phyloP scores from a whole-genome alignment of 2,329 filamentous ascomycete species.

The Diaporthe batatas region DNA sequence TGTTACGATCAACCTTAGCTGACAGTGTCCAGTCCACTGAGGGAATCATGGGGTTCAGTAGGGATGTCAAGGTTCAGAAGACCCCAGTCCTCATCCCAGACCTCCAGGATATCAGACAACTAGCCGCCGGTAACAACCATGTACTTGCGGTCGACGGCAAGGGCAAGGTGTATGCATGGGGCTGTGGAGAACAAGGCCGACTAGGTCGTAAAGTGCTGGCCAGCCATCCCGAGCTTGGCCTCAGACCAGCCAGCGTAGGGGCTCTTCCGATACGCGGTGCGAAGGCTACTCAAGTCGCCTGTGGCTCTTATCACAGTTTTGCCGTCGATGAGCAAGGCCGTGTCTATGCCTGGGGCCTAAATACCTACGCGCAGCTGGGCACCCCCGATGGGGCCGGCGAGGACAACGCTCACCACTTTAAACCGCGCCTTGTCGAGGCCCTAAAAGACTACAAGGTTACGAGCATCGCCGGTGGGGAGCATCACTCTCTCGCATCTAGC shows the following conservation, averaged over 20 bases:
- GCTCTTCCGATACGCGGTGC: neutral
- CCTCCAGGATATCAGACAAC: constrained; percentile 74
- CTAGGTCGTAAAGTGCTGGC: constrained; percentile 71
- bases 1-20: neutral
- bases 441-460: constrained; percentile 74
- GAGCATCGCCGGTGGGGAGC: constrained; percentile 75
- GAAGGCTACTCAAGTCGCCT: constrained; percentile 70
- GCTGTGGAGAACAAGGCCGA: constrained; percentile 76
- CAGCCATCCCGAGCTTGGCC: constrained; percentile 57
- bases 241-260: constrained; percentile 50
- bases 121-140: constrained; percentile 80
- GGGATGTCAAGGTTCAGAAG: constrained; percentile 54
- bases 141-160: constrained; percentile 75
- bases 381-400: constrained; percentile 71
- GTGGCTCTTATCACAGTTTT: constrained; percentile 85
- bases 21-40: constrained; percentile 55
- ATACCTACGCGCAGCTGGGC: constrained; percentile 88
- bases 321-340: constrained; percentile 79
- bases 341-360: constrained; percentile 87
- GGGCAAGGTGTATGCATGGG: constrained; percentile 78
- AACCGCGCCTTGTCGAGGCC: constrained; percentile 75
- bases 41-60: constrained; percentile 59
- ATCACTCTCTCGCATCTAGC: constrained; percentile 79
- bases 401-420: constrained; percentile 78
- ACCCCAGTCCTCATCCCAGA: constrained; percentile 68